Conservation (phyloP, 352 stramenopile genomes). For the Pythium oligandrum region DNA sequence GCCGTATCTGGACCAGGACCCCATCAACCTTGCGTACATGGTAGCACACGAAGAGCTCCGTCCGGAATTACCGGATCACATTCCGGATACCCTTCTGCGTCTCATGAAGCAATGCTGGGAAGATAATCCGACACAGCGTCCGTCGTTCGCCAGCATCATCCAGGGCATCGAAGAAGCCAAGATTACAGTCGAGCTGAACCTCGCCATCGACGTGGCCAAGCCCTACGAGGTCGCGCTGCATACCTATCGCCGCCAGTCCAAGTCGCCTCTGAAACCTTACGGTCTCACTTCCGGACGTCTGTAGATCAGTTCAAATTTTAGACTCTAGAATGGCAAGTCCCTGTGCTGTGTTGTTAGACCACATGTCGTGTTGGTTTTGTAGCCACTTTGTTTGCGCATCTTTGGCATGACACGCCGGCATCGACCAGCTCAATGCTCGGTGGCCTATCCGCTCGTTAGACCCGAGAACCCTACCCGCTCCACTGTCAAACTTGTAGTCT, state of each 20-base stretch:
- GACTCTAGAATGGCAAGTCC: not conserved
- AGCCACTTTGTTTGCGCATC: conserved; percentile 1
- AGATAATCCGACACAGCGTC: conserved; percentile 40
- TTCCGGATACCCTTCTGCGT: conserved; percentile 56
- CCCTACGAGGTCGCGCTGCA: conserved; percentile 38
- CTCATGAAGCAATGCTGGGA: conserved; percentile 73
- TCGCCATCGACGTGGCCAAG: conserved; percentile 53
- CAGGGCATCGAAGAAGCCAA: conserved; percentile 60
- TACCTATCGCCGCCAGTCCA: conserved; percentile 21
- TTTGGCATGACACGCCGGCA: conserved; percentile 10
- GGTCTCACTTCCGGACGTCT: conserved; percentile 52
- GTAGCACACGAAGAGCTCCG: conserved; percentile 72
- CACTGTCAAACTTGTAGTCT: conserved; percentile 10
- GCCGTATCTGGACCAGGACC: conserved; percentile 72
- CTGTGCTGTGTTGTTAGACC: too few species aligned
- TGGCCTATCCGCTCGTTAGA: not conserved
- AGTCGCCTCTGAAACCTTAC: conserved; percentile 39
- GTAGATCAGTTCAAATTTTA: conserved; percentile 11
- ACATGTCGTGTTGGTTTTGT: conserved; percentile 4
- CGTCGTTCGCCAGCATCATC: conserved; percentile 54
- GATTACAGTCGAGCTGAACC: conserved; percentile 36
- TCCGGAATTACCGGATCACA: conserved; percentile 52
- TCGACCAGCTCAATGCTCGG: conserved; percentile 2
- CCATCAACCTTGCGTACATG: conserved; percentile 74
- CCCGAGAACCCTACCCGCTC: conserved; percentile 1